Base-by-base conservation (phyloP, 2,329 filamentous ascomycete species). In the Nothopassalora personata region DNA sequence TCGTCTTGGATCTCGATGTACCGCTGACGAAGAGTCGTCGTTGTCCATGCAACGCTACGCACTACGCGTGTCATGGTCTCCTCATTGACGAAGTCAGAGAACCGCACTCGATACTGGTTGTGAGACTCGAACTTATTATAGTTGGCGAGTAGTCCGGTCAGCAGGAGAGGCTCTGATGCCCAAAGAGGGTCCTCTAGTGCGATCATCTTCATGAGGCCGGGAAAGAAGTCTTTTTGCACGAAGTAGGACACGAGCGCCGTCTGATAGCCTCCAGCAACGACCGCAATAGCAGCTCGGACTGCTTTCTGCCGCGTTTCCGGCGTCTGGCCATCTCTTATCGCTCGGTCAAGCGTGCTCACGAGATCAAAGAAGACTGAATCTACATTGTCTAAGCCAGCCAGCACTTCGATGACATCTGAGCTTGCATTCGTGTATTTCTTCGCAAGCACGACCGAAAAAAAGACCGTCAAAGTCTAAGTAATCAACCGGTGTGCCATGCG, bases 51-150 rank as follows among this genome's bases (percentile, higher is more conserved):
- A 23, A 96, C 83, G 58, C 88, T 88, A 53, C 80, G 80, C 48
- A 96, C 85, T 63, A 96, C 89, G 69, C 90, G 90, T 60, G 87
- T 83, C 68, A 97, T 97, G 1, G 89, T 88, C 0, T 82, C 79
- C 70, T 97, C 92, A 71, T 99, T 96, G 68, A 97, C 91, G 74
- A 97, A 97, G 73, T 97, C 92, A 68, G 93, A 91, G 15, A 99
- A 82, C 30, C 93, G 89, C 63, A 95, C 79, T 68, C 94, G 88
- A 69, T 99, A 99, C 0, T 93, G 93, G 67, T 99, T 99, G 72
- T 96, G 92, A 58, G 95, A 93, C 74, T 99, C 94, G 70, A 99
- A 99, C 74, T 97, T 99, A 82, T 99, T 97, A 81, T 97, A 97
- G 76, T 97, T 99, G 64, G 90, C 89, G 55, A 99, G 79, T 4